phyloP scores from a whole-genome alignment of 1,284 basidiomycete species.

The Tremellales sp. region DNA sequence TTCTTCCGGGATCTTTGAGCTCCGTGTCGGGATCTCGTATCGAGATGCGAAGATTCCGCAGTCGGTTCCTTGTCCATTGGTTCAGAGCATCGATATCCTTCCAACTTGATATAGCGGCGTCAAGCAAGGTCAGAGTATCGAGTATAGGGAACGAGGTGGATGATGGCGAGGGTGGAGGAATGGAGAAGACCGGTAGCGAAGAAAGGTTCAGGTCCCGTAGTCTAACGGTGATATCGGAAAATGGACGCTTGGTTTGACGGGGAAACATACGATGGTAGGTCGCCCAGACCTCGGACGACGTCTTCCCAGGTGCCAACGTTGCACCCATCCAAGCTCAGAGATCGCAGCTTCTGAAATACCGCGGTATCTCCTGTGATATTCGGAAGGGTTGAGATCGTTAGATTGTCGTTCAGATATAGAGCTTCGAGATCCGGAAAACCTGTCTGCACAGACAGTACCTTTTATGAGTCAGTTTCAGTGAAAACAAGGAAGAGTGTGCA shows the following conservation, averaged over 20 bases:
- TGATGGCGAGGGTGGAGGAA: constrained; percentile 50
- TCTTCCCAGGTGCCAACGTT: constrained; percentile 59
- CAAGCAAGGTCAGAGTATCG: constrained; percentile 44
- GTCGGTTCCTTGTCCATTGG: constrained; percentile 14
- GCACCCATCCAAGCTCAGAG: constrained; percentile 75
- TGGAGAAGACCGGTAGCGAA: constrained; percentile 57
- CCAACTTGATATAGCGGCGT: constrained; percentile 64
- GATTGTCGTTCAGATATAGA: constrained; percentile 76
- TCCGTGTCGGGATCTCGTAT: no score
- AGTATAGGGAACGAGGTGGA: constrained; percentile 42
- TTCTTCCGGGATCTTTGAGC: no score
- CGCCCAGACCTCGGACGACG: constrained; percentile 52
- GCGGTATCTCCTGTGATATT: neutral
- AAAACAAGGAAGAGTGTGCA: neutral
- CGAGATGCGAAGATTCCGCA: constrained; percentile 13
- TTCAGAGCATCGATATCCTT: constrained; percentile 64
- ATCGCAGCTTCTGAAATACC: constrained; percentile 48
- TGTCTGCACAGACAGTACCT: constrained; percentile 12
- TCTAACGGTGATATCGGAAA: constrained; percentile 4
- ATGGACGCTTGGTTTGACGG: neutral
- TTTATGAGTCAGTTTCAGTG: neutral
- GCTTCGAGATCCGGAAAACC: constrained; percentile 60
- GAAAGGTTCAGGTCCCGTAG: constrained; percentile 66
- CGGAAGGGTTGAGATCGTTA: neutral
- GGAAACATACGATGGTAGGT: constrained; percentile 56